Evolutionary conservation across 2,329 filamentous ascomycete species (phyloP).

Genomic region (Xylaria sp.): DNA sequence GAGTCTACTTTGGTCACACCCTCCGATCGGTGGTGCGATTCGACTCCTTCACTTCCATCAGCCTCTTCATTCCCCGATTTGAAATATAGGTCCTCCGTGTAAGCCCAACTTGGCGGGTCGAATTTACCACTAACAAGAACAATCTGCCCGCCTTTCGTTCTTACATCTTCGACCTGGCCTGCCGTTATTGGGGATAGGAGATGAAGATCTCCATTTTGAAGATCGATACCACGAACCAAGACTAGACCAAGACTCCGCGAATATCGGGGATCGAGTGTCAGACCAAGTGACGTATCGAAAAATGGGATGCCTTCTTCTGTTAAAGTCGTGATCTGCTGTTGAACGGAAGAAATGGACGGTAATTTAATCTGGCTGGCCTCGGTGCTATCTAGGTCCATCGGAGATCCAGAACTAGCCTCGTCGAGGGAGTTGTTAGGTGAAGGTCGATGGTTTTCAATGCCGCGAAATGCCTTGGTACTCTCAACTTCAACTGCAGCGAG

Average conservation of each 20-base stretch:
- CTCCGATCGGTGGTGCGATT: constrained; percentile 46
- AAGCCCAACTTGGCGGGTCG: constrained; percentile 76
- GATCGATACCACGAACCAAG: constrained; percentile 77
- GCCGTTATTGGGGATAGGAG: constrained; percentile 70
- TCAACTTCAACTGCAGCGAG: constrained; percentile 74
- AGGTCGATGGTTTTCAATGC: constrained; percentile 7
- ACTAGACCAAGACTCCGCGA: constrained; percentile 72
- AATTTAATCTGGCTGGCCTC: constrained; percentile 22
- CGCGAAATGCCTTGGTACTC: constrained; percentile 61
- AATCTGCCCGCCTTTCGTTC: constrained; percentile 59
- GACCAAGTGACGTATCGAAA: constrained; percentile 65
- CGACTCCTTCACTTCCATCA: constrained; percentile 40
- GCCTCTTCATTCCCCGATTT: constrained; percentile 43
- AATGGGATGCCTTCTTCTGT: constrained; percentile 70
- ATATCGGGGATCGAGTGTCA: constrained; percentile 68
- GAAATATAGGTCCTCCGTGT: constrained; percentile 70
- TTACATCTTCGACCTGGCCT: constrained; percentile 55
- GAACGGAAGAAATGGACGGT: constrained; percentile 32
- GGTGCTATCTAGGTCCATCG: constrained; percentile 44
- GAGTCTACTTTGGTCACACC: constrained; percentile 50
- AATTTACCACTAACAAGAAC: constrained; percentile 76
- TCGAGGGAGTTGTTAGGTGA: constrained; percentile 39
- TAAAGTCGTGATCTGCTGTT: constrained; percentile 51
- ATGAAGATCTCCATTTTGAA: constrained; percentile 64
- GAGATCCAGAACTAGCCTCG: constrained; percentile 4